Conservation (phyloP, 1,284 basidiomycete genomes). For the Microbotryum saponariae region DNA sequence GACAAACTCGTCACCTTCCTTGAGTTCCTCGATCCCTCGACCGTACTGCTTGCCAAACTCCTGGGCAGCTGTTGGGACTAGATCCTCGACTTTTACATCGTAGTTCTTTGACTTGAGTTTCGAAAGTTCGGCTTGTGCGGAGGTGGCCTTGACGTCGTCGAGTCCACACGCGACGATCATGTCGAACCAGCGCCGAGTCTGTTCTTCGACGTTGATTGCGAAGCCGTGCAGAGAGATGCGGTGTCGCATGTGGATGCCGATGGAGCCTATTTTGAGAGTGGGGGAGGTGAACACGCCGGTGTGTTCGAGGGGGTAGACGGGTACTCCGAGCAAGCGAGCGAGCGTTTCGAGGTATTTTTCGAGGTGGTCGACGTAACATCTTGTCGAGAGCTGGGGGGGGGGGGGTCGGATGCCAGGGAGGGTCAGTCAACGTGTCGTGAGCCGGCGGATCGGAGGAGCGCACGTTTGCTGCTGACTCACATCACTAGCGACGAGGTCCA, state of each 20-base stretch:
- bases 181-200: constrained; percentile 76
- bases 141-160: constrained; percentile 53
- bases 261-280: constrained; percentile 75
- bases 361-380: constrained; percentile 47
- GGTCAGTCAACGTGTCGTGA: background rate
- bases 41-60: constrained; percentile 38
- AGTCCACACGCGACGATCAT: constrained; percentile 87
- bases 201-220: constrained; percentile 76
- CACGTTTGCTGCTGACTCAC: constrained; percentile 43
- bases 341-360: constrained; percentile 41
- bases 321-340: constrained; percentile 43
- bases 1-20: constrained; percentile 31
- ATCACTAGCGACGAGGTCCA: constrained; percentile 62
- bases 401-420: background rate
- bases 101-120: background rate
- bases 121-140: constrained; percentile 13
- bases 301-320: constrained; percentile 53
- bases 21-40: constrained; percentile 36
- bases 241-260: constrained; percentile 93
- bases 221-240: constrained; percentile 92
- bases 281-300: constrained; percentile 66
- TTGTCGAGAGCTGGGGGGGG: constrained; percentile 44
- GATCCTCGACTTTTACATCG: constrained; percentile 20
- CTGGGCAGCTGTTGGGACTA: constrained; percentile 31
- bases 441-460: background rate